Evolutionary conservation across 2,329 filamentous ascomycete species (phyloP), one percentile per base, ranked within the genome.

Genomic region (Stagonosporopsis tanaceti): DNA sequence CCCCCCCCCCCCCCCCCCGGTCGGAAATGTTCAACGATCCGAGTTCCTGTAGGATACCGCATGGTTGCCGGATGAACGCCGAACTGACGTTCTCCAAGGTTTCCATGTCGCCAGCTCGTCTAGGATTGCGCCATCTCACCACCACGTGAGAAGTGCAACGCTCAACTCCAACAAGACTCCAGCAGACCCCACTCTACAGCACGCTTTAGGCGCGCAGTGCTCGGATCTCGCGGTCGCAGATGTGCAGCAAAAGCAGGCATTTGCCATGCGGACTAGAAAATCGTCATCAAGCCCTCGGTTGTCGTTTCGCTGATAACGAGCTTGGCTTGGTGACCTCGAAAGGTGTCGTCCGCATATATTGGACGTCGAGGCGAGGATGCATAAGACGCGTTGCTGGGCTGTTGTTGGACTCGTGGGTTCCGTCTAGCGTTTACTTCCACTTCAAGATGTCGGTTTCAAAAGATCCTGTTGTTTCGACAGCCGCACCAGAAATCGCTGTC

Each of bases 111-210:
- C 52, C 51, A 63, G 48, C 53, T 53, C 38, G 53, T 47, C 20
- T n/a, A 56, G 34, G 41, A 63, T 65, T 61, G 61, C 63, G 63
- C 59, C 56, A 62, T 65, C 38, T 32, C 30, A 44, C 32, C 57
- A 47, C 48, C 15, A 50, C 44, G 47, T 50, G 48, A 27, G 28
- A 15, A 32, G 17, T 28, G 17, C 42, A 34, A 46, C 42, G 42
- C 28, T 46, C 17, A 46, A 24, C 3, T 46, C 42, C 28, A 34
- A 14, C 24, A 42, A 7, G 39, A 48, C 35, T 17, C 12, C 41
- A 42, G 39, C 35, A 38, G 37, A 51, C 50, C 32, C 42, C 46
- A 41, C 39, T 35, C 37, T 17, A 12, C 6, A 15, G 20, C 5
- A 35, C 22, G 12, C 12, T 47, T 28, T 20, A 48, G 24, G 34